phyloP scores from a whole-genome alignment of 108 stramenopile genomes.

The Skeletonema tropicum region DNA sequence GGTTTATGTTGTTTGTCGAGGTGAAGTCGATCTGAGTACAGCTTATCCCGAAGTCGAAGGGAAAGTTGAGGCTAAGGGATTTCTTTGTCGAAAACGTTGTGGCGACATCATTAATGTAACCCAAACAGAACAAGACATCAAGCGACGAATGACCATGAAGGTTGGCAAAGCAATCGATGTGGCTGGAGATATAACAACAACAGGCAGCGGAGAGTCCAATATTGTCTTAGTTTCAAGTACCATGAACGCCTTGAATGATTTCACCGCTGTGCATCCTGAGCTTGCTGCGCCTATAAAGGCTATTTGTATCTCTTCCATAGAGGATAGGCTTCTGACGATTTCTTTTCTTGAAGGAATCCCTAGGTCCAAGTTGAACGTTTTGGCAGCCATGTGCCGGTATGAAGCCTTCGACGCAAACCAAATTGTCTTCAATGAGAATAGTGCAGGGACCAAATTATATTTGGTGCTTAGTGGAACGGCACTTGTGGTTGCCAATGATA shows the following conservation, averaged over 20 bases:
- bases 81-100: conserved; percentile 48
- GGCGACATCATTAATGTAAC: conserved; percentile 52
- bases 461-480: conserved; percentile 56
- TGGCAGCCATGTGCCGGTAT: conserved; percentile 64
- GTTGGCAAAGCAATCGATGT: conserved; percentile 38
- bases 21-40: conserved; percentile 44
- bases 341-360: conserved; percentile 53
- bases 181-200: conserved; percentile 41
- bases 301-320: conserved; percentile 41
- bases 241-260: conserved; percentile 33
- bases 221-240: conserved; percentile 39
- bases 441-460: conserved; percentile 53
- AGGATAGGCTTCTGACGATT: conserved; percentile 36
- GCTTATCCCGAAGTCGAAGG: conserved; percentile 28
- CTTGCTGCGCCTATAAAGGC: conserved; percentile 30
- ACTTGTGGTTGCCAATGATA: conserved; percentile 39
- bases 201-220: conserved; percentile 18
- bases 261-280: conserved; percentile 36
- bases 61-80: conserved; percentile 55
- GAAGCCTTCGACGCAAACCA: conserved; percentile 50
- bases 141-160: conserved; percentile 28
- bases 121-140: conserved; percentile 40
- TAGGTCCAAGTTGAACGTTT: conserved; percentile 39
- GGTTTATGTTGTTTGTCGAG: conserved; percentile 46
- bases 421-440: conserved; percentile 55